Evolutionary conservation across 2,329 filamentous ascomycete species (phyloP), one percentile per base, ranked within the genome.

Genomic region (Rhytidhysteron rufulum): DNA sequence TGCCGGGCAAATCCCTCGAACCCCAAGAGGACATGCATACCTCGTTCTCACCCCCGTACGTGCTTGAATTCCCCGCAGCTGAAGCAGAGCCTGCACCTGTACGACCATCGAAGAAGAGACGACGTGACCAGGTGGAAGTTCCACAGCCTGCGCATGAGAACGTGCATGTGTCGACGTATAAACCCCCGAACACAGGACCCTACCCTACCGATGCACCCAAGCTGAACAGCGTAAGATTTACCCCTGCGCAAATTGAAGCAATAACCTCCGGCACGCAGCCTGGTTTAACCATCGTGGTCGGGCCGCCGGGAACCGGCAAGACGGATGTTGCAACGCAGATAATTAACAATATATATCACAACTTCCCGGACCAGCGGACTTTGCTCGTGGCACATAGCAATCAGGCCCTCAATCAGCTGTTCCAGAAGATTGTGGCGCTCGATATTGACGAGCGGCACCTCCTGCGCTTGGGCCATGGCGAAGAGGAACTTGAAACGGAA

Each of bases 311-410:
- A 40, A 98, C 93, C 5, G 93, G 94, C 47, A 98, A 98, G 72
- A 98, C 93, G n/a, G 93, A 98, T 66, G 93, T 98, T 39, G 90
- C 89, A 34, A 96, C 91, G 4, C 93, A 98, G 65, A 94, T 97
- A 62, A 98, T 98, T 69, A 96, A 88, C 71, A 96, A 97, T 64
- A 86, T 98, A 53, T 98, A 98, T 61, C 91, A 97, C 72, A 95
- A 97, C 67, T 98, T 96, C 62, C 90, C 93, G 6, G 76, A 84
- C 48, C 89, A 98, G 65, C 85, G 88, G 53, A 98, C 93, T 1
- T 72, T 98, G 15, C 79, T 98, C 30, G 82, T 98, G 48, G 93
- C 93, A 4, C 93, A 98, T 65, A 97, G 91, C 67, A 98, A 98
- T 60, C 94, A 98, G 65, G 94, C 93, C 2, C 73, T 98, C 8